These are phyloP conservation scores for Tylopilus sp. DNA, from an alignment of 768 basidiomycete genomes.

Conservation along the genomic window DNA sequence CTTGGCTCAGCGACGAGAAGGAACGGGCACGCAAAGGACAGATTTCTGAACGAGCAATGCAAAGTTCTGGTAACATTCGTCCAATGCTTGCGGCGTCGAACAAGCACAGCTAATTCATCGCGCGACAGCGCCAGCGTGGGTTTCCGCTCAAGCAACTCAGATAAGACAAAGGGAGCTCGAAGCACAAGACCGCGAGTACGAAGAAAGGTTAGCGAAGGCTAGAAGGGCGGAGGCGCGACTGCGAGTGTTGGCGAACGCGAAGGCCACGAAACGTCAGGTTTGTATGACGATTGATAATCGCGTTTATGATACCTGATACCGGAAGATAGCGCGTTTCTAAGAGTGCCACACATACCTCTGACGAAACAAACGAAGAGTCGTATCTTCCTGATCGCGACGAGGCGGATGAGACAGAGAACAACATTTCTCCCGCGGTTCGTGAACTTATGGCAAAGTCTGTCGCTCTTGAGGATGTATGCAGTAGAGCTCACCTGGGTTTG, in stretches of 20 bases:
- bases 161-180: constrained; percentile 66
- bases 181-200: constrained; percentile 60
- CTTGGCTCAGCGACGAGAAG: constrained; percentile 72
- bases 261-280: constrained; percentile 61
- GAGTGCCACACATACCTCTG: constrained; percentile 17
- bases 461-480: not conserved
- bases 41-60: constrained; percentile 34
- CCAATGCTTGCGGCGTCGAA: not conserved
- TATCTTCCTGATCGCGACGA: constrained; percentile 72
- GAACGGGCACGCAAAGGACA: constrained; percentile 67
- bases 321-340: constrained; percentile 23
- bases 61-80: constrained; percentile 25
- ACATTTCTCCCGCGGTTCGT: constrained; percentile 74
- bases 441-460: constrained; percentile 77
- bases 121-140: constrained; percentile 65
- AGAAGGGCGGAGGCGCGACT: constrained; percentile 59
- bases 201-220: constrained; percentile 55
- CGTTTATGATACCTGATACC: constrained; percentile 2
- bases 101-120: constrained; percentile 24
- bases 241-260: constrained; percentile 49
- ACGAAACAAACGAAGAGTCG: constrained; percentile 51
- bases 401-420: constrained; percentile 38
- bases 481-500: not conserved
- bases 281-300: constrained; percentile 31
- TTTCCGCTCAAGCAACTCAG: constrained; percentile 65